These are phyloP conservation scores for Kodamaea jinghongensis DNA, from an alignment of 805 yeast species.

Conservation along the genomic window DNA sequence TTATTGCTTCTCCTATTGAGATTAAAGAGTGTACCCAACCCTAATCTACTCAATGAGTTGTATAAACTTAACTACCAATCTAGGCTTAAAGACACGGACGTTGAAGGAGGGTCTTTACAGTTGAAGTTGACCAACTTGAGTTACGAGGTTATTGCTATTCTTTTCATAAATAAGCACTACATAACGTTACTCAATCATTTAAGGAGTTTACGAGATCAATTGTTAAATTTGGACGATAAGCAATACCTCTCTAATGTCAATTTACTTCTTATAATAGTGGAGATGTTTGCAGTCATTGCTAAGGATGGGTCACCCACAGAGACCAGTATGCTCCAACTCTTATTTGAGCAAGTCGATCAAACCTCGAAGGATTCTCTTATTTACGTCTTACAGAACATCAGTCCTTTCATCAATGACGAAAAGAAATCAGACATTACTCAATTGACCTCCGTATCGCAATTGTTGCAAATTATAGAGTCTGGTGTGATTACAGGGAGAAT, in stretches of 20 bases:
- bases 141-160: constrained; percentile 30
- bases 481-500: constrained; percentile 29
- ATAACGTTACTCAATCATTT: constrained; percentile 26
- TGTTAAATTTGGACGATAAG: constrained; percentile 9
- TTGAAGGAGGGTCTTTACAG: constrained; percentile 9
- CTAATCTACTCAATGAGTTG: constrained; percentile 41
- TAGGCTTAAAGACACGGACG: constrained; percentile 19
- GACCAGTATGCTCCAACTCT: neutral
- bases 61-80: constrained; percentile 37
- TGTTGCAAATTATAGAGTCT: constrained; percentile 15
- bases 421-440: constrained; percentile 5
- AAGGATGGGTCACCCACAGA: neutral
- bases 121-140: constrained; percentile 27
- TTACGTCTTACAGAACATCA: constrained; percentile 14
- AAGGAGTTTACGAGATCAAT: constrained; percentile 20
- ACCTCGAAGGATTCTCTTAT: constrained; percentile 11
- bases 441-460: constrained; percentile 10
- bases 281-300: constrained; percentile 1
- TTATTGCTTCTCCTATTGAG: constrained; percentile 35
- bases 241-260: constrained; percentile 22
- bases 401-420: constrained; percentile 13
- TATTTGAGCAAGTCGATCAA: constrained; percentile 8
- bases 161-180: constrained; percentile 30
- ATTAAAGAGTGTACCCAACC: constrained; percentile 42
- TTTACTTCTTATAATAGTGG: constrained; percentile 18